Percentiles rank a stretch among this genome's conserved stretches.
Evolutionary conservation across 305 asterid genomes (phyloP).

Genomic region (Plantago lanceolata): DNA sequence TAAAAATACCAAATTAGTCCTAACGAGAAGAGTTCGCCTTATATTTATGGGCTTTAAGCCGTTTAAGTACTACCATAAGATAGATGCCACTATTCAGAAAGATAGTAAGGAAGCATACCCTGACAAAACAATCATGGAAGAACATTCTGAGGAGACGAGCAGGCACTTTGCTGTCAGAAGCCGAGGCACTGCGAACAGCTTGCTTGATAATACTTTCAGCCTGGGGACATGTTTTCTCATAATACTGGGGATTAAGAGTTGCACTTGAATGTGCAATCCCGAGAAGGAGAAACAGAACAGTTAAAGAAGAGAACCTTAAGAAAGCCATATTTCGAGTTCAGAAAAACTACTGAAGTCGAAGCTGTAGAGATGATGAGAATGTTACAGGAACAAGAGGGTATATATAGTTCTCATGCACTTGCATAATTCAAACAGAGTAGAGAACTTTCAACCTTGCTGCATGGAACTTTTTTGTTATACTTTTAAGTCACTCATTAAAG

Average conservation of each 20-base stretch:
- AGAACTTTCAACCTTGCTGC: conserved; percentile 26
- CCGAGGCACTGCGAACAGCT: conserved; percentile 42
- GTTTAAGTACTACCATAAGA: too few relatives aligned
- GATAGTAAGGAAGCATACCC: conserved; percentile 29
- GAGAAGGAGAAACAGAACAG: conserved; percentile 28
- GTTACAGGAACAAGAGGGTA: conserved; percentile 23
- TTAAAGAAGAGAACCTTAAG: conserved; percentile 20
- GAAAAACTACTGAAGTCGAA: neutral
- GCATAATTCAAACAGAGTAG: conserved; percentile 9
- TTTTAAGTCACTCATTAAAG: conserved; percentile 50
- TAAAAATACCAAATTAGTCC: neutral
- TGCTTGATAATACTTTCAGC: conserved; percentile 51
- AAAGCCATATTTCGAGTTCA: conserved; percentile 16
- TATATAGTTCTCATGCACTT: conserved; percentile 25
- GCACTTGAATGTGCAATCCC: conserved; percentile 12
- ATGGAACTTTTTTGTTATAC: conserved; percentile 26
- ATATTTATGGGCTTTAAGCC: too few relatives aligned
- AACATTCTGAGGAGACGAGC: conserved; percentile 70
- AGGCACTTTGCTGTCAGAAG: conserved; percentile 50
- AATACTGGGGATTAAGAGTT: conserved; percentile 48
- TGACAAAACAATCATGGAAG: conserved; percentile 80
- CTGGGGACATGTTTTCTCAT: conserved; percentile 60
- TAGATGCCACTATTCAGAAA: too few relatives aligned
- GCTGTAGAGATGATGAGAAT: neutral
- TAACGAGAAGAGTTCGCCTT: too few relatives aligned